Percentiles rank a stretch among this genome's conserved stretches.
Evolutionary conservation across 257 asterid genomes (phyloP).

Genomic region (Verbascum thapsus): DNA sequence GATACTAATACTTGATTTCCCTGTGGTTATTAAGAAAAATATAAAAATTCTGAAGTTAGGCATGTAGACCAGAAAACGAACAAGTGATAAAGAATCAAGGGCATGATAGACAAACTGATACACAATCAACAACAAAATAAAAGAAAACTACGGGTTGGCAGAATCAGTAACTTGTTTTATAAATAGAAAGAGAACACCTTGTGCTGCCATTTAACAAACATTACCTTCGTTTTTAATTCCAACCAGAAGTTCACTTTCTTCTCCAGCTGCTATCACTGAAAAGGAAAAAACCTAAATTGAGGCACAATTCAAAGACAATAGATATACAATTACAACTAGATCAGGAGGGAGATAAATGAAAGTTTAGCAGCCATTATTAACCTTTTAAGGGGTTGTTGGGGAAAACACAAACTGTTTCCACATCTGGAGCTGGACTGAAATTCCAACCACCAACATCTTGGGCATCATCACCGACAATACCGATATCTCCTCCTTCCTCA

Average conservation of each 20-base stretch:
- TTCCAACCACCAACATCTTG: slow-evolving; percentile 62
- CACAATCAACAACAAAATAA: not conserved
- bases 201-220: slow-evolving; percentile 20
- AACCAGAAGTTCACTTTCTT: slow-evolving; percentile 75
- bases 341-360: not conserved
- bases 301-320: slow-evolving; percentile 11
- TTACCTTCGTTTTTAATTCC: slow-evolving; percentile 78
- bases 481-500: slow-evolving; percentile 63
- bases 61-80: slow-evolving; percentile 12
- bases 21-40: slow-evolving; percentile 39
- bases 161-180: not conserved
- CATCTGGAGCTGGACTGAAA: slow-evolving; percentile 65
- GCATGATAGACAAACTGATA: not conserved
- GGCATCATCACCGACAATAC: slow-evolving; percentile 73
- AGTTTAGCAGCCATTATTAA: slow-evolving; percentile 28
- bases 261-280: slow-evolving; percentile 73
- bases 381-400: slow-evolving; percentile 77
- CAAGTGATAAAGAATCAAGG: not conserved
- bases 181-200: not conserved
- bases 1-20: slow-evolving; percentile 62
- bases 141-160: not conserved
- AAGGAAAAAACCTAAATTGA: slow-evolving; percentile 27
- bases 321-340: not conserved
- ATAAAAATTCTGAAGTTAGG: slow-evolving; percentile 25
- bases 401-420: slow-evolving; percentile 77